Percentiles rank a stretch among this genome's conserved stretches.
Conservation (phyloP, 257 asterid species). For the Solanum dulcamara region DNA sequence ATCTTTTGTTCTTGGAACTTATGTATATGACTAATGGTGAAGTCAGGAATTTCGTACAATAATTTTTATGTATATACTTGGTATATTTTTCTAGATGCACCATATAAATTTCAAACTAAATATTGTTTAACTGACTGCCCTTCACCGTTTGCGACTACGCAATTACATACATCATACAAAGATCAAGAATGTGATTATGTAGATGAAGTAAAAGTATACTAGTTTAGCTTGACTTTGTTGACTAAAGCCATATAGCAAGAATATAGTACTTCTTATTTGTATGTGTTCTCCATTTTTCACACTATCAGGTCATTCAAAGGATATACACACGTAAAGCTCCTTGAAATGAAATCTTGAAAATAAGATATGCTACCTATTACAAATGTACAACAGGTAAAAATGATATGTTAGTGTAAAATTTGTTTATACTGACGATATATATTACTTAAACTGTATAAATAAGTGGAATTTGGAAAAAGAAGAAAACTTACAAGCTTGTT, state of each 20-base stretch:
- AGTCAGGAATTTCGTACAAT: neutral
- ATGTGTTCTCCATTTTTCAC: neutral
- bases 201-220: neutral
- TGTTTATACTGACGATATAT: neutral
- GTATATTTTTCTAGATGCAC: neutral
- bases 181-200: neutral
- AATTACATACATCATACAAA: neutral
- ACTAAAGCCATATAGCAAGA: too few relatives aligned
- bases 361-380: neutral
- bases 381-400: neutral
- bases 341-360: neutral
- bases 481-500: conserved; percentile 49
- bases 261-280: neutral
- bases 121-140: neutral
- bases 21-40: neutral
- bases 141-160: neutral
- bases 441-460: neutral
- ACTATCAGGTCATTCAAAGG: neutral
- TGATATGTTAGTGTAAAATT: neutral
- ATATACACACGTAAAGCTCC: neutral
- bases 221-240: too few relatives aligned
- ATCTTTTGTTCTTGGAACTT: neutral
- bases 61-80: neutral
- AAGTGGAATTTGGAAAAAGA: neutral
- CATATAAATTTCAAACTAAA: neutral